Evolutionary conservation across 345 rosid genomes (phyloP).

Genomic region (Rhodamnia argentea): DNA sequence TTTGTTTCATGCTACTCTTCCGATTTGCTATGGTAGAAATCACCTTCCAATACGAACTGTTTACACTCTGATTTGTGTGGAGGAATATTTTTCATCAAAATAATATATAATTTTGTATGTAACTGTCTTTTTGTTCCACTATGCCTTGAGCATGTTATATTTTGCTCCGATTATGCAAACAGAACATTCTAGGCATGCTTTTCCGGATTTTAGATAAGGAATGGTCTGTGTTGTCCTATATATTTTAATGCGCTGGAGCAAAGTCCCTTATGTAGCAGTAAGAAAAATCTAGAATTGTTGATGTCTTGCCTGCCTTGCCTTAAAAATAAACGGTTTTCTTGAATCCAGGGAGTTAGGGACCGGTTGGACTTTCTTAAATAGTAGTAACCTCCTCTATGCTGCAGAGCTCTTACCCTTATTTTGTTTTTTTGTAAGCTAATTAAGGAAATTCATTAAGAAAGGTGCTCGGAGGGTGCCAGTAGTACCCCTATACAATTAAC

Average conservation of each 20-base stretch:
- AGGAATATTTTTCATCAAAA: neutral
- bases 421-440: neutral
- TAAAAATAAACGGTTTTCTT: neutral
- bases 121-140: neutral
- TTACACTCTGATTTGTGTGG: neutral
- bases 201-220: neutral
- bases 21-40: neutral
- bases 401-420: neutral
- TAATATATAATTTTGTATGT: neutral
- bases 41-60: neutral
- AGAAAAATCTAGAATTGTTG: neutral
- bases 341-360: neutral
- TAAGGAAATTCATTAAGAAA: neutral
- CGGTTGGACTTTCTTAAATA: neutral
- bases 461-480: neutral
- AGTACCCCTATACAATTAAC: neutral
- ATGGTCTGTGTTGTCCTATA: neutral
- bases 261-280: neutral
- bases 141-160: neutral
- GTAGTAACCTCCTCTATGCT: neutral
- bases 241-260: neutral
- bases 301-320: neutral
- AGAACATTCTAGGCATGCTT: neutral
- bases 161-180: neutral
- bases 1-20: neutral